These are phyloP conservation scores for Sugiyamaella pinicola DNA, from an alignment of 1,139 yeast genomes.

Conservation along the genomic window DNA sequence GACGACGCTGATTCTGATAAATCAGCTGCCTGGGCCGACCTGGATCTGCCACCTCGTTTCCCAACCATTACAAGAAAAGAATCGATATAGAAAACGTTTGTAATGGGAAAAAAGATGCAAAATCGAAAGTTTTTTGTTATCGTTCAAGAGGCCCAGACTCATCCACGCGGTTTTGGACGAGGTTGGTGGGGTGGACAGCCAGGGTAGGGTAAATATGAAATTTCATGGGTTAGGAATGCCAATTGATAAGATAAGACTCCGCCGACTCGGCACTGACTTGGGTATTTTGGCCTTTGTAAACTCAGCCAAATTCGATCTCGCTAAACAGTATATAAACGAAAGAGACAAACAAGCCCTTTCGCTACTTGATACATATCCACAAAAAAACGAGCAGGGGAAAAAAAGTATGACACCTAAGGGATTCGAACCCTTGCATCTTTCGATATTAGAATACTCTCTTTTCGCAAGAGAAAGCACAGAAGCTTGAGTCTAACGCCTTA, in stretches of 20 bases:
- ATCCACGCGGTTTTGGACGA: background rate
- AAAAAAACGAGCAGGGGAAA: background rate
- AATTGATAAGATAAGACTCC: constrained; percentile 8
- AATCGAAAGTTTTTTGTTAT: constrained; percentile 29
- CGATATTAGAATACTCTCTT: constrained; percentile 19
- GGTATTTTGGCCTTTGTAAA: too few species aligned
- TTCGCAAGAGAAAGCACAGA: constrained; percentile 10
- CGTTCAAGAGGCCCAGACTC: background rate
- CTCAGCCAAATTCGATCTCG: too few species aligned
- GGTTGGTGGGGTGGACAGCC: constrained; percentile 9
- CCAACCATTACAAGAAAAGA: constrained; percentile 39
- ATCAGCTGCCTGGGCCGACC: constrained; percentile 16
- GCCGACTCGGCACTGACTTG: background rate
- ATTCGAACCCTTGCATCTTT: constrained; percentile 21
- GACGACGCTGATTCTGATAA: constrained; percentile 11
- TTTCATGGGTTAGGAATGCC: constrained; percentile 10
- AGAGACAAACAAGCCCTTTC: too few species aligned
- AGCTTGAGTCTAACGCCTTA: constrained; percentile 21
- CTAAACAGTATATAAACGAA: too few species aligned
- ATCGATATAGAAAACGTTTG: constrained; percentile 47
- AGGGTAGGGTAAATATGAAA: constrained; percentile 16
- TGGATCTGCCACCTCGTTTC: constrained; percentile 12
- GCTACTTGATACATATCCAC: too few species aligned
- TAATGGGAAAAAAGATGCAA: constrained; percentile 32
- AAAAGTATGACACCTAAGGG: constrained; percentile 19